Evolutionary conservation across 768 basidiomycete species (phyloP), one percentile per base, ranked within the genome.

Genomic region (Serendipita sp.): DNA sequence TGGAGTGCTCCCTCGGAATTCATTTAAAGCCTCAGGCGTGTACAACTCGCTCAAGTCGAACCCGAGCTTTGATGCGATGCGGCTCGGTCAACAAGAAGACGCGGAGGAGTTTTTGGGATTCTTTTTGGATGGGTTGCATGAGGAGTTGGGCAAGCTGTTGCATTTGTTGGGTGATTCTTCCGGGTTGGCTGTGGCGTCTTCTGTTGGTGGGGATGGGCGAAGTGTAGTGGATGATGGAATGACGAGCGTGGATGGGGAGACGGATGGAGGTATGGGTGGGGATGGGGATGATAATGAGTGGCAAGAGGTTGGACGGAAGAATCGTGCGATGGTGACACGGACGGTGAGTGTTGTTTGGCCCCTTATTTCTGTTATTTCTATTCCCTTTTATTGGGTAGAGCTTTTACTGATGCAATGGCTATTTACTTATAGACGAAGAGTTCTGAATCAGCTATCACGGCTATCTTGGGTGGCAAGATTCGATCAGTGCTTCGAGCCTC

Each of bases 101-200:
- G 95, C 94, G 9, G 94, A 99, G 72, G 95, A 99, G 73, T 98
- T 96, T 72, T 77, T 98, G n/a, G 95, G 95, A 2, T 97, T 96
- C 74, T 95, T 90, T 74, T 77, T 97, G 26, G 92, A 97, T 68
- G 89, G 92, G 0, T 75, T 99, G 3, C 91, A 95, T 71, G 95
- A 99, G 71, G 95, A 98, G 74, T 71, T 97, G 11, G 74, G 90
- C 2, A 77, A 78, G 2, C 73, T 95, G n/a, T 72, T 82, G 4
- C 75, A 82, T 3, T 77, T 82, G 0, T 68, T 84, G 16, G 71
- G 74, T 11, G 74, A 79, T 9, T 67, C n/a, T n/a, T n/a, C 73
- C n/a, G 43, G 53, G 1, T 20, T 56, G 34, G 14, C 7, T 14
- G 43, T 56, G 26, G 56, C 26, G 33, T 5, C 26, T 20, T 33